These are phyloP conservation scores for Ustilago loliicola DNA, from an alignment of 1,284 basidiomycete species.

Conservation along the genomic window DNA sequence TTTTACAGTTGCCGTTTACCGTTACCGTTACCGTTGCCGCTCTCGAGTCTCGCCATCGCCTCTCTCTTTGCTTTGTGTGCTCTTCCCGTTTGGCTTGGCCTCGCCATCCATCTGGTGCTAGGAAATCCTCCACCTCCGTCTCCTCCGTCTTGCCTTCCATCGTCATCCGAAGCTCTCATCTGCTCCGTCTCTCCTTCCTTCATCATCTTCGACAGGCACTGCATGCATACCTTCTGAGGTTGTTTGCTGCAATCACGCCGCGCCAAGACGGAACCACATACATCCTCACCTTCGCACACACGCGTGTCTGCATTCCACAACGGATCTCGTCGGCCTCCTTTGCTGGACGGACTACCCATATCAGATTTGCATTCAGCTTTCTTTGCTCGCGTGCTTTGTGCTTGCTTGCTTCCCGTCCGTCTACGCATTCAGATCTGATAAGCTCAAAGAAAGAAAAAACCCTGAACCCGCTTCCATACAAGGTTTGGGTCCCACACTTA, in stretches of 20 bases:
- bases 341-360: neutral
- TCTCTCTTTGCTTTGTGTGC: neutral
- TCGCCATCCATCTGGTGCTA: conserved; percentile 1
- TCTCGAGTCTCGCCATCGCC: neutral
- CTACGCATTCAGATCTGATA: conserved; percentile 6
- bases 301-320: neutral
- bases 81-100: neutral
- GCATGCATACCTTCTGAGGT: neutral
- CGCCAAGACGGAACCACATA: conserved; percentile 16
- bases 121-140: neutral
- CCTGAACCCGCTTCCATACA: conserved; percentile 13
- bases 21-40: conserved; percentile 1
- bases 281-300: neutral
- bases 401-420: conserved; percentile 14
- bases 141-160: neutral
- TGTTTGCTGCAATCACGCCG: conserved; percentile 11
- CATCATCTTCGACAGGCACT: neutral
- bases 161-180: neutral
- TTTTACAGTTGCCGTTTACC: neutral
- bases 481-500: conserved; percentile 25
- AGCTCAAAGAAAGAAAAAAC: conserved; percentile 6
- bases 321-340: conserved; percentile 9
- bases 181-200: neutral
- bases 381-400: neutral
- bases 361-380: conserved; percentile 3